These are phyloP conservation scores for Pseudonitzschia delicatissima DNA, from an alignment of 108 stramenopile species.

Conservation along the genomic window DNA sequence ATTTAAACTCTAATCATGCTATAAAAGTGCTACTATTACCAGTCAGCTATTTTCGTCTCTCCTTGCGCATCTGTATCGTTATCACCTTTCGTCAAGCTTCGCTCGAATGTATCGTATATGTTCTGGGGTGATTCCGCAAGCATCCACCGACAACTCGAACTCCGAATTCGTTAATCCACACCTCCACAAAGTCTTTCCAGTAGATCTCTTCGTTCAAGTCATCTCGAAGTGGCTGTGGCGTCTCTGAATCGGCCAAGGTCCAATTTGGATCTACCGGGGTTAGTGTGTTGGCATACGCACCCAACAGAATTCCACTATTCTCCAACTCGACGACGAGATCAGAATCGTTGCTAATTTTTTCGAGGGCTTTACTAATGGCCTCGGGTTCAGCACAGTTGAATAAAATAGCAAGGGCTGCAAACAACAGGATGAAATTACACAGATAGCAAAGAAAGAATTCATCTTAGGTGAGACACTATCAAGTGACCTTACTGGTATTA, in stretches of 20 bases:
- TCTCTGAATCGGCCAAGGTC: conserved; percentile 66
- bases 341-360: conserved; percentile 31
- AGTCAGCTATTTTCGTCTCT: conserved; percentile 7
- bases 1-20: conserved; percentile 25
- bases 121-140: conserved; percentile 80
- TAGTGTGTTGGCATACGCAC: conserved; percentile 83
- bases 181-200: conserved; percentile 59
- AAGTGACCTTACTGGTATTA: background rate
- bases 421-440: background rate
- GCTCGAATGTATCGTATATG: conserved; percentile 43
- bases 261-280: conserved; percentile 69
- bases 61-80: conserved; percentile 9
- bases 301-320: conserved; percentile 38
- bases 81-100: background rate
- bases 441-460: conserved; percentile 8
- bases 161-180: conserved; percentile 49
- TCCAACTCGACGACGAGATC: conserved; percentile 16
- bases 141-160: conserved; percentile 81
- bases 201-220: conserved; percentile 67
- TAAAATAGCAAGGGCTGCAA: conserved; percentile 53
- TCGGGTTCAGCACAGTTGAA: conserved; percentile 86
- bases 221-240: conserved; percentile 69
- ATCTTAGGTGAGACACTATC: background rate
- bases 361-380: conserved; percentile 63
- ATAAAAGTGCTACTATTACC: background rate